These are phyloP conservation scores for Dispira simplex DNA, from an alignment of 192 early-diverging fungal species.

Conservation along the genomic window DNA sequence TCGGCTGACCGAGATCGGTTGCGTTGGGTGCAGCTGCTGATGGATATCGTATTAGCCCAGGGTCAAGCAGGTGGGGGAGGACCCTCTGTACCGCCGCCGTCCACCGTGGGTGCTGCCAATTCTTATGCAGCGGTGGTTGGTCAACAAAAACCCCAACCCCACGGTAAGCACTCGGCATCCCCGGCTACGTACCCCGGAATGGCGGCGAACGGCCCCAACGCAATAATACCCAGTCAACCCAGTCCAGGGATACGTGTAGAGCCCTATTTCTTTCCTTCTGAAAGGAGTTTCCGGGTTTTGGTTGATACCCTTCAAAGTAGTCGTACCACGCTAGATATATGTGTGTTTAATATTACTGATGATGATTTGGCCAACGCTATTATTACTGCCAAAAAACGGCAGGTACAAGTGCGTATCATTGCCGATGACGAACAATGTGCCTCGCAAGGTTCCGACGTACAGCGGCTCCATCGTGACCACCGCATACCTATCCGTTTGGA, in stretches of 20 bases:
- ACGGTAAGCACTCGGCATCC: constrained; percentile 12
- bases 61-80: not conserved
- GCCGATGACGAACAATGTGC: constrained; percentile 49
- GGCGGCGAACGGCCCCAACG: constrained; percentile 3
- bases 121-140: constrained; percentile 14
- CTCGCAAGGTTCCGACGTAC: constrained; percentile 35
- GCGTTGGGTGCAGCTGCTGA: constrained; percentile 26
- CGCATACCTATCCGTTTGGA: constrained; percentile 28
- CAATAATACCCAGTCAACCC: constrained; percentile 10
- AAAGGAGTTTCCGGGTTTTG: constrained; percentile 35
- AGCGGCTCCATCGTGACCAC: constrained; percentile 27
- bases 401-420: constrained; percentile 48
- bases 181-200: not conserved
- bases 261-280: constrained; percentile 43
- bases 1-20: constrained; percentile 18
- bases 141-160: constrained; percentile 18
- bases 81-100: not conserved
- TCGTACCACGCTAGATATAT: constrained; percentile 42
- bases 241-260: constrained; percentile 15
- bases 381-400: constrained; percentile 34
- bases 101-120: not conserved
- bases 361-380: constrained; percentile 51
- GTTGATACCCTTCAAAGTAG: constrained; percentile 35
- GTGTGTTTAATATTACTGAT: constrained; percentile 60
- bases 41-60: constrained; percentile 16